These are phyloP conservation scores for Ziziphus jujuba DNA, from an alignment of 306 rosid genomes.

Conservation along the genomic window DNA sequence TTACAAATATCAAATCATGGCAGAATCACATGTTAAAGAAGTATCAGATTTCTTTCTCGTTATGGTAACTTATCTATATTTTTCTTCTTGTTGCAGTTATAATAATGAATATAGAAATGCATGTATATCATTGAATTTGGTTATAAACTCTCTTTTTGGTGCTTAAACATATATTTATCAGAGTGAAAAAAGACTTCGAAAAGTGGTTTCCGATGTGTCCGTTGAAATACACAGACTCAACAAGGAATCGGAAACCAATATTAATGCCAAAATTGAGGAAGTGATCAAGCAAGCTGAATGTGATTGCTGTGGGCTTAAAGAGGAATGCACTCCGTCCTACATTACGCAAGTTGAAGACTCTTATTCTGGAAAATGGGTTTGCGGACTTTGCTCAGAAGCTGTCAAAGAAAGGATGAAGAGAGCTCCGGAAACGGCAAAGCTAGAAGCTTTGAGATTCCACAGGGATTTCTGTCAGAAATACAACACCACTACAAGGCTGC, in stretches of 20 bases:
- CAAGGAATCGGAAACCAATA: background rate
- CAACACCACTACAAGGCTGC: slow-evolving; percentile 46
- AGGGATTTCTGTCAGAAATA: slow-evolving; percentile 49
- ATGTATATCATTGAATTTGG: background rate
- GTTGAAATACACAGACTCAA: slow-evolving; percentile 33
- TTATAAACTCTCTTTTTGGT: background rate
- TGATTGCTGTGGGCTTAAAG: slow-evolving; percentile 64
- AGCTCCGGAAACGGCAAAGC: slow-evolving; percentile 14
- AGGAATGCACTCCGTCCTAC: slow-evolving; percentile 58
- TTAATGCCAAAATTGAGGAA: slow-evolving; percentile 26
- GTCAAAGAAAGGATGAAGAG: slow-evolving; percentile 46
- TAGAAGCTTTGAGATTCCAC: slow-evolving; percentile 49
- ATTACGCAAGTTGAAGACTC: slow-evolving; percentile 36
- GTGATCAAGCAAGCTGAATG: slow-evolving; percentile 49
- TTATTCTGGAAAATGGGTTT: slow-evolving; percentile 60
- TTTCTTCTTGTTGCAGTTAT: background rate
- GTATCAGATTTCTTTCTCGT: background rate
- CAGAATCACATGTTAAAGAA: background rate
- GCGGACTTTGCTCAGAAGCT: slow-evolving; percentile 80
- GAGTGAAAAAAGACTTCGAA: slow-evolving; percentile 39
- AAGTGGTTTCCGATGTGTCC: slow-evolving; percentile 45
- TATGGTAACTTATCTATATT: background rate
- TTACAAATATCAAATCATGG: background rate
- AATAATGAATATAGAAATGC: background rate
- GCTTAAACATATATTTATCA: slow-evolving; percentile 20